Conservation (phyloP, 2,329 filamentous ascomycete genomes). For the Fusarium domesticum region DNA sequence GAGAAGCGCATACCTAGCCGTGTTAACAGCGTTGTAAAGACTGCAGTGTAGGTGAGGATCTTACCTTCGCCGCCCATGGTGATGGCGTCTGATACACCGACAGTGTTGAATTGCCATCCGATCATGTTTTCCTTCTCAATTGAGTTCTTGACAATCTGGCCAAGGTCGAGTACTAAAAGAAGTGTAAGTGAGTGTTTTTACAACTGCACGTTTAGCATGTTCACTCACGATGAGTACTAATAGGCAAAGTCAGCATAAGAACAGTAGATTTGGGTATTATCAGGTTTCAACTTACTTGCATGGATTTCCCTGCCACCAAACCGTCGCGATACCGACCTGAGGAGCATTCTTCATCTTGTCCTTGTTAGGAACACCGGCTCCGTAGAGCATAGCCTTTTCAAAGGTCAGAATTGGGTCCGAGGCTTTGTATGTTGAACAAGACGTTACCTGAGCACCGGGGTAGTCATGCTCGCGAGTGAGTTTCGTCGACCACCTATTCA, state of each 20-base stretch:
- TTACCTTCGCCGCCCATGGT: slow-evolving; percentile 91
- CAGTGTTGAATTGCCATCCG: slow-evolving; percentile 90
- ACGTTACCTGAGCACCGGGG: slow-evolving; percentile 76
- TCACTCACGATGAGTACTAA: slow-evolving; percentile 43
- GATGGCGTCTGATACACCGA: slow-evolving; percentile 86
- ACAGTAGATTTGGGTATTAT: not conserved
- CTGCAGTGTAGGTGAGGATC: slow-evolving; percentile 9
- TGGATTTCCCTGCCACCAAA: slow-evolving; percentile 98
- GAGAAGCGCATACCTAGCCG: slow-evolving; percentile 83
- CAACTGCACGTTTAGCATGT: not conserved
- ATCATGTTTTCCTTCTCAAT: slow-evolving; percentile 82
- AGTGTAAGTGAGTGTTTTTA: slow-evolving; percentile 17
- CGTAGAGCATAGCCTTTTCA: slow-evolving; percentile 84
- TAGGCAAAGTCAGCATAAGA: slow-evolving; percentile 9
- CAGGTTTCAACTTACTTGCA: slow-evolving; percentile 69
- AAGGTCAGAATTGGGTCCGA: not conserved
- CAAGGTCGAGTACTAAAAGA: slow-evolving; percentile 72
- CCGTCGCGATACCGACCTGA: slow-evolving; percentile 85
- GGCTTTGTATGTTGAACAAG: not conserved
- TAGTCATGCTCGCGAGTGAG: slow-evolving; percentile 86
- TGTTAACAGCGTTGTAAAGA: slow-evolving; percentile 1
- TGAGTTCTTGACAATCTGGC: slow-evolving; percentile 79
- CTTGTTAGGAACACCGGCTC: slow-evolving; percentile 78
- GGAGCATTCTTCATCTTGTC: slow-evolving; percentile 86
- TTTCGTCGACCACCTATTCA: slow-evolving; percentile 84